phyloP scores from a whole-genome alignment of 371 early-diverging fungal genomes.

The Batrachochytrium dendrobatidis region DNA sequence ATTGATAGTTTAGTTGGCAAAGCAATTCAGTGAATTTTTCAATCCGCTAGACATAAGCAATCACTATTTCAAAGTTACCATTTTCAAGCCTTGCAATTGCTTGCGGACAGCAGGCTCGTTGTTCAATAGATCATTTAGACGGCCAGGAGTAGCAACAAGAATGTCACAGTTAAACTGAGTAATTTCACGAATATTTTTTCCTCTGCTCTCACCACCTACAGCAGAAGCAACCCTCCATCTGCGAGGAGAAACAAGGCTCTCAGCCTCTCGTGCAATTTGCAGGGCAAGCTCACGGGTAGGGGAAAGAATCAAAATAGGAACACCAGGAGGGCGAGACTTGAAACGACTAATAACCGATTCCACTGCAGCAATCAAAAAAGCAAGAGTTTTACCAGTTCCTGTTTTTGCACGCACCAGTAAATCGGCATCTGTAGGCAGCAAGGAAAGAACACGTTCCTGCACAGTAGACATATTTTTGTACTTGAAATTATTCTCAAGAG shows the following conservation, averaged over 20 bases:
- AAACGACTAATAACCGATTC: constrained; percentile 17
- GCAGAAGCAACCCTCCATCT: too few species aligned
- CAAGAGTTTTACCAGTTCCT: constrained; percentile 96
- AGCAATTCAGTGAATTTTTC: neutral
- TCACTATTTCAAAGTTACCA: constrained; percentile 14
- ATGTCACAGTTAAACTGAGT: constrained; percentile 51
- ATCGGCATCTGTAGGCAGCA: constrained; percentile 67
- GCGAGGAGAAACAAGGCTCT: too few species aligned
- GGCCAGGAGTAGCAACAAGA: constrained; percentile 94
- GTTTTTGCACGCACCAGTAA: constrained; percentile 97
- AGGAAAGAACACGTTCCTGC: constrained; percentile 68
- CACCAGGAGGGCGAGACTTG: neutral
- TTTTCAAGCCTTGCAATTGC: constrained; percentile 53
- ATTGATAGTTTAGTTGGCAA: constrained; percentile 12
- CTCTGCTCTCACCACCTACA: constrained; percentile 47
- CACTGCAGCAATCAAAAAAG: constrained; percentile 87
- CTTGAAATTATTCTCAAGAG: constrained; percentile 58
- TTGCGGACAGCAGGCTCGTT: constrained; percentile 50
- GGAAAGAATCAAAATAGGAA: constrained; percentile 66
- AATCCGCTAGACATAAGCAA: too few species aligned
- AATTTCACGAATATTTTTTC: constrained; percentile 33
- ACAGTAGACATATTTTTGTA: constrained; percentile 74
- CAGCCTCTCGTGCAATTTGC: constrained; percentile 67
- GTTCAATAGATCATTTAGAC: constrained; percentile 78
- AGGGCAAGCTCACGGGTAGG: constrained; percentile 99